Evolutionary conservation across 2,329 filamentous ascomycete genomes (phyloP).

Genomic region (Claviceps citrina): DNA sequence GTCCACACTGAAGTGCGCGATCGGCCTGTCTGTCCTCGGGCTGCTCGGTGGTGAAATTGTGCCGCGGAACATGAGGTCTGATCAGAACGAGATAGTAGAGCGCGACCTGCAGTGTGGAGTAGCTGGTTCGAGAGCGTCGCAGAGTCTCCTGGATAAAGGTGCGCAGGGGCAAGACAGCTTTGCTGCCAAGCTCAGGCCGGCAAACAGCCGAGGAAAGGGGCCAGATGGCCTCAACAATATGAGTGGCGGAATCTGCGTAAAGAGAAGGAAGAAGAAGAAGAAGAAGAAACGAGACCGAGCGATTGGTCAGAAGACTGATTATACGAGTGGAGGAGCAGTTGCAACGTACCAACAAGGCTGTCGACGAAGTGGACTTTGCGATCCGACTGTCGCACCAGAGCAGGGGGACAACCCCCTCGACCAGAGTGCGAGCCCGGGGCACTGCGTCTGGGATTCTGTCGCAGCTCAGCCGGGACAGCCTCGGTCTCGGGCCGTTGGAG

Average conservation of each 20-base stretch:
- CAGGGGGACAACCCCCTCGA: conserved; percentile 50
- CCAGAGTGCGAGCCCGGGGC: conserved; percentile 38
- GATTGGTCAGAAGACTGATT: conserved; percentile 8
- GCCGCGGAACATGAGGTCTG: conserved; percentile 70
- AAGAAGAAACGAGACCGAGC: conserved; percentile 16
- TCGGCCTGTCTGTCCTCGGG: conserved; percentile 53
- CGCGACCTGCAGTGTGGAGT: conserved; percentile 91
- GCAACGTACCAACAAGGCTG: conserved; percentile 83
- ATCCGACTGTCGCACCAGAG: conserved; percentile 73
- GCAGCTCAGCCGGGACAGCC: conserved; percentile 43
- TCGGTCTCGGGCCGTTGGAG: conserved; percentile 19
- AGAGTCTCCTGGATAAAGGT: conserved; percentile 97
- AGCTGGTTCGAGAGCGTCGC: conserved; percentile 85
- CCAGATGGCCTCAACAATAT: conserved; percentile 97
- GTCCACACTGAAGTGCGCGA: conserved; percentile 81
- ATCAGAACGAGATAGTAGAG: conserved; percentile 93
- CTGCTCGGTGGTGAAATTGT: conserved; percentile 79
- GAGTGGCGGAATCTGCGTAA: conserved; percentile 86
- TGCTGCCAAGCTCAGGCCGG: conserved; percentile 55
- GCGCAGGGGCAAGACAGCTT: conserved; percentile 72
- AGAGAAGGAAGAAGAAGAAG: too few relatives aligned
- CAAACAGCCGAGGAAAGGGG: conserved; percentile 71
- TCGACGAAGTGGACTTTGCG: conserved; percentile 93
- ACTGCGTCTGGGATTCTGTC: conserved; percentile 47
- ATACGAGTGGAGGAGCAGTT: conserved; percentile 11